These are phyloP conservation scores for Galeopsis tetrahit DNA, from an alignment of 257 asterid genomes.

Conservation along the genomic window DNA sequence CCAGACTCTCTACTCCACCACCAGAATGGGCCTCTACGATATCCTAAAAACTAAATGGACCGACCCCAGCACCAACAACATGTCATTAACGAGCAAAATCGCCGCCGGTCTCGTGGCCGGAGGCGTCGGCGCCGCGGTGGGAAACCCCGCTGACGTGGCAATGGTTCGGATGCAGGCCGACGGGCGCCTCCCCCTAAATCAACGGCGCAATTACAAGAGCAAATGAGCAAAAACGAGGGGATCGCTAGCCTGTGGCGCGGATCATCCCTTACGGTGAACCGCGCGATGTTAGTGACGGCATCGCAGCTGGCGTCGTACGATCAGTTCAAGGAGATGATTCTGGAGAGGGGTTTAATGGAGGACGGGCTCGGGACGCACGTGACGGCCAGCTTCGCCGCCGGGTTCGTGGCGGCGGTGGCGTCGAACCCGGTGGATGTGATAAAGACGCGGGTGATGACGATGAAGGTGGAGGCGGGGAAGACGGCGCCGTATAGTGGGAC, in stretches of 20 bases:
- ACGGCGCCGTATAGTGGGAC: slow-evolving; percentile 60
- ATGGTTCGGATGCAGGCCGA: slow-evolving; percentile 87
- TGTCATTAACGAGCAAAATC: slow-evolving; percentile 47
- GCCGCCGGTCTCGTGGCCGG: slow-evolving; percentile 65
- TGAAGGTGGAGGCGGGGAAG: slow-evolving; percentile 60
- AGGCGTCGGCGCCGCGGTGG: slow-evolving; percentile 71
- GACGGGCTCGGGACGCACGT: slow-evolving; percentile 76
- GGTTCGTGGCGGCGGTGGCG: slow-evolving; percentile 71
- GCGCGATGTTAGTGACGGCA: slow-evolving; percentile 77
- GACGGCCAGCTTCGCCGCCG: slow-evolving; percentile 69
- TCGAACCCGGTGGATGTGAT: slow-evolving; percentile 74
- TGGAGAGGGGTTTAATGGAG: slow-evolving; percentile 47
- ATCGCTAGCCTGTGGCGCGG: slow-evolving; percentile 75
- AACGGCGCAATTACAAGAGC: slow-evolving; percentile 67
- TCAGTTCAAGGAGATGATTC: slow-evolving; percentile 57
- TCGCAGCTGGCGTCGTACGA: slow-evolving; percentile 74
- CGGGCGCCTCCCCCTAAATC: slow-evolving; percentile 58
- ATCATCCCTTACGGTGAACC: slow-evolving; percentile 62
- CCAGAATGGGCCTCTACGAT: slow-evolving; percentile 73
- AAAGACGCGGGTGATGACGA: slow-evolving; percentile 75
- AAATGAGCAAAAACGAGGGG: slow-evolving; percentile 60
- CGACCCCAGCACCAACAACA: slow-evolving; percentile 42
- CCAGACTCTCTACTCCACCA: slow-evolving; percentile 65
- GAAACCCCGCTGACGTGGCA: slow-evolving; percentile 78
- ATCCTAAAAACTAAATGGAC: slow-evolving; percentile 66